Evolutionary conservation across 345 rosid genomes (phyloP).

Genomic region (Pistacia vera): DNA sequence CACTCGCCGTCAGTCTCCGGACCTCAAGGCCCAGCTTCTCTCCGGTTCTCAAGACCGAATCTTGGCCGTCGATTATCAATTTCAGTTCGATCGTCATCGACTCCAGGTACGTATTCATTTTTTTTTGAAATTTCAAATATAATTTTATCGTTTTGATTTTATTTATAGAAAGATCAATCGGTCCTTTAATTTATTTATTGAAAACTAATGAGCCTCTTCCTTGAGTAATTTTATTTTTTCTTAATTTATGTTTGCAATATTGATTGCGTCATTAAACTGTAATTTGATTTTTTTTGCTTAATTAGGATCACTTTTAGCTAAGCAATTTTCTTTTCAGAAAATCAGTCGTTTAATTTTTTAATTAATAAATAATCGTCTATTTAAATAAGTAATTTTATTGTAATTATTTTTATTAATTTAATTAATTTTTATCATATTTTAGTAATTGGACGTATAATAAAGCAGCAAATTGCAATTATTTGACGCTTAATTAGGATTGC

Average conservation of each 20-base stretch:
- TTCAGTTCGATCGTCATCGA: slow-evolving; percentile 56
- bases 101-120: slow-evolving; percentile 43
- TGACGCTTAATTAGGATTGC: not conserved
- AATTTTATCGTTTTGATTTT: no score
- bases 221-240: not conserved
- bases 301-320: no score
- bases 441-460: not conserved
- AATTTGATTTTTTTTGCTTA: not conserved
- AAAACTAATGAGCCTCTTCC: not conserved
- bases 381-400: not conserved
- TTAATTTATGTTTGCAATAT: not conserved
- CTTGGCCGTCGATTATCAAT: slow-evolving; percentile 40
- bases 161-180: no score
- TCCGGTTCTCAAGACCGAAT: slow-evolving; percentile 38
- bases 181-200: no score
- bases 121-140: no score
- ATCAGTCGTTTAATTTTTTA: not conserved
- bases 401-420: not conserved
- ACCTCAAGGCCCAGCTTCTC: slow-evolving; percentile 36
- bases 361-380: no score
- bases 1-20: slow-evolving; percentile 14
- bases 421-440: no score
- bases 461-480: not conserved
- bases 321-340: no score
- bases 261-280: not conserved